Evolutionary conservation across 805 yeast species (phyloP), one percentile per base, ranked within the genome.

Genomic region (Pichia paraexigua): DNA sequence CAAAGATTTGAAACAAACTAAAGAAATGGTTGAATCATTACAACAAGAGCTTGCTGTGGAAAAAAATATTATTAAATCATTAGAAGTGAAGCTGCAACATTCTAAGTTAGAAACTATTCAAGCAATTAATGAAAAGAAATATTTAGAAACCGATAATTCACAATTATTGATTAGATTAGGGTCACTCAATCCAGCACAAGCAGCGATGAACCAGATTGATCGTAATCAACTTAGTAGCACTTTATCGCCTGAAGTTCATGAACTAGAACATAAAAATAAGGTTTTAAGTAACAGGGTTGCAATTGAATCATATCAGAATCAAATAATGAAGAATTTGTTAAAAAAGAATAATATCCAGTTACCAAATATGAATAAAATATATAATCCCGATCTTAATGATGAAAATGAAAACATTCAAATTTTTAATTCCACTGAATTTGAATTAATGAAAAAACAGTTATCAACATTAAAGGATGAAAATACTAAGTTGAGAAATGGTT

Each of bases 211-310:
- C 18, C 53, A 47, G 24, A 12, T 32, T 17, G 43, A 45, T 9
- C 41, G 37, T 6, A 53, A 53, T 17, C 18, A 51, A 43, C n/a
- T 44, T 20, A 48, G 41, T 8, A 21, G 46, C 21, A 25, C 21
- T n/a, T 22, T 43, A 9, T 52, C 51, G 2, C 44, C 53, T 6
- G 64, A 58, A 35, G 28, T 49, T 40, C 49, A 49, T 30, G 46
- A 52, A 53, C 63, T 83, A 43, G 68, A 72, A 24, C 80, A 84
- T 44, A 88, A 84, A 53, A 60, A 83, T 48, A 73, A 75, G 32
- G 68, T 84, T 58, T 65, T 86, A 15, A 85, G 83, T 56, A 77
- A 83, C 2, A 74, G 87, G 58, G 63, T 82, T n/a, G 83, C 85
- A 2, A 73, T 83, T n/a, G 83, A 81, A 47, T 73, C 82, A 8